Evolutionary conservation across 140 eudicot genomes (phyloP).

Genomic region (Flaveria floridana): DNA sequence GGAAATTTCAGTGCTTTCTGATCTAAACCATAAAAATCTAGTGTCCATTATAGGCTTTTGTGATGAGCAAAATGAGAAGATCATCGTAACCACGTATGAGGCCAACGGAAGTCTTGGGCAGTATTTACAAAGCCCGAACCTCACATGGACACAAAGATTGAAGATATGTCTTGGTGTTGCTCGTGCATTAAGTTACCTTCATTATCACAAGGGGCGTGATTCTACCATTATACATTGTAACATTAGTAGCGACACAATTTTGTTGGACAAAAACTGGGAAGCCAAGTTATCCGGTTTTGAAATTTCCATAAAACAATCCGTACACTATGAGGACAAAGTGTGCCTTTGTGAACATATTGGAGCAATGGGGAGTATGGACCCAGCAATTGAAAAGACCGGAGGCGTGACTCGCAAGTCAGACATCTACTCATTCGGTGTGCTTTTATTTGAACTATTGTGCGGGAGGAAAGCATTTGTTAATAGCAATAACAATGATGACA

Average conservation of each 20-base stretch:
- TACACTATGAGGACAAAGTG: background rate
- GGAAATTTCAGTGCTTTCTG: background rate
- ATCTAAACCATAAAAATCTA: slow-evolving; percentile 18
- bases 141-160: slow-evolving; percentile 26
- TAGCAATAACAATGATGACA: too few relatives aligned
- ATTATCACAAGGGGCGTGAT: background rate
- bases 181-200: slow-evolving; percentile 9
- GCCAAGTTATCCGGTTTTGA: slow-evolving; percentile 27
- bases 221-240: slow-evolving; percentile 13
- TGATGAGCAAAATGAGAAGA: slow-evolving; percentile 21
- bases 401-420: slow-evolving; percentile 20
- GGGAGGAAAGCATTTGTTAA: slow-evolving; percentile 11
- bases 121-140: background rate
- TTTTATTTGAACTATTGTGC: slow-evolving; percentile 20
- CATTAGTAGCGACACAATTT: slow-evolving; percentile 11
- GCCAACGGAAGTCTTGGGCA: background rate
- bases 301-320: background rate
- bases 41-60: slow-evolving; percentile 23
- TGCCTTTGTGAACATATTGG: background rate
- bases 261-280: slow-evolving; percentile 23
- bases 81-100: slow-evolving; percentile 2
- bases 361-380: slow-evolving; percentile 1
- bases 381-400: background rate
- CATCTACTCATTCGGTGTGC: slow-evolving; percentile 15
- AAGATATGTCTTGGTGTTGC: slow-evolving; percentile 19